Conservation (phyloP, 2,329 filamentous ascomycete species). For the Canariomyces notabilis region DNA sequence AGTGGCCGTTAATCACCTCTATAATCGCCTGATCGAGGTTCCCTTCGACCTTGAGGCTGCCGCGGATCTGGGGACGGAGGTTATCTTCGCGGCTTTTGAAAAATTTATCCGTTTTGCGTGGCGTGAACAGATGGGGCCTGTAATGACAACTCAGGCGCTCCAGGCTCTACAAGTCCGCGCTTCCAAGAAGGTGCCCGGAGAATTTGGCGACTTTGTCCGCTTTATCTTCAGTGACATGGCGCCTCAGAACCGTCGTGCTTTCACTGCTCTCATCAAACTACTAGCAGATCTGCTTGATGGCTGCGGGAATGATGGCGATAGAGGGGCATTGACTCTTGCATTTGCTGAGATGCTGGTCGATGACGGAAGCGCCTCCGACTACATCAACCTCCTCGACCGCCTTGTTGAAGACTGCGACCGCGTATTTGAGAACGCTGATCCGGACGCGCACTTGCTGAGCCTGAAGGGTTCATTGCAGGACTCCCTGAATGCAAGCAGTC, state of each 20-base stretch:
- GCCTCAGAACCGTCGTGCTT: conserved; percentile 68
- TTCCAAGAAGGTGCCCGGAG: conserved; percentile 62
- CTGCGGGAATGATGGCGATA: conserved; percentile 84
- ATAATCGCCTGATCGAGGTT: conserved; percentile 81
- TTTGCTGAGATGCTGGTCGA: conserved; percentile 83
- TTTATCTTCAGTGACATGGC: conserved; percentile 62
- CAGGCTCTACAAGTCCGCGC: conserved; percentile 67
- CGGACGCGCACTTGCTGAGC: conserved; percentile 33
- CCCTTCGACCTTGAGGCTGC: conserved; percentile 72
- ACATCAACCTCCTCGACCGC: conserved; percentile 82
- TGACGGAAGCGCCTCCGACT: conserved; percentile 71
- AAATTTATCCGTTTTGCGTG: conserved; percentile 87
- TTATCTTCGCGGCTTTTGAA: conserved; percentile 87
- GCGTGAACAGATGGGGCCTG: conserved; percentile 80
- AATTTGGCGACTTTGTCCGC: conserved; percentile 66
- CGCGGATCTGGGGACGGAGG: conserved; percentile 71
- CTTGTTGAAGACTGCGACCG: conserved; percentile 84
- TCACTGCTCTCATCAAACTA: conserved; percentile 77
- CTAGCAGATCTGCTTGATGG: conserved; percentile 83
- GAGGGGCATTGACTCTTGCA: conserved; percentile 78
- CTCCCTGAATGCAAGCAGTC: conserved; percentile 54
- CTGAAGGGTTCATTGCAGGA: conserved; percentile 49
- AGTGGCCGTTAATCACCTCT: conserved; percentile 79
- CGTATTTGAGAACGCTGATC: conserved; percentile 66
- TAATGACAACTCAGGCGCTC: conserved; percentile 68